Conservation (phyloP, 2,329 filamentous ascomycete species). For the Aspergillus spinulosporus region DNA sequence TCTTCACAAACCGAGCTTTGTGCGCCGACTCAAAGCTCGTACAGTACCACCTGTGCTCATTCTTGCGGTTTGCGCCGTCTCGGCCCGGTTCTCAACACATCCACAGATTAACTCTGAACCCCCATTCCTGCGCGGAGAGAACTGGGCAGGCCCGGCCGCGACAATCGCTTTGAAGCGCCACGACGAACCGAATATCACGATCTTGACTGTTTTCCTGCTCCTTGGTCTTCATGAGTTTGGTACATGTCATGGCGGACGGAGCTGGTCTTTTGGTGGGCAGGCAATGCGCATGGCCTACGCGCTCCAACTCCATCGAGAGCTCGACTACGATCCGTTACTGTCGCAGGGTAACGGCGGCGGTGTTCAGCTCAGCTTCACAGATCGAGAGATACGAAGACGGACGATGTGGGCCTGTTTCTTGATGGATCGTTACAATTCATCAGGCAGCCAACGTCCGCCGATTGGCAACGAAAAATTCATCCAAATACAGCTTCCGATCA, state of each 20-base stretch:
- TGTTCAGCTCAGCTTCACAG: constrained; percentile 77
- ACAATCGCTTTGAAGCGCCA: constrained; percentile 85
- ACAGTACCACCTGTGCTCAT: constrained; percentile 85
- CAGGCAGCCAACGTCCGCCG: constrained; percentile 85
- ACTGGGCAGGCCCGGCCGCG: constrained; percentile 84
- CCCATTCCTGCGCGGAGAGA: constrained; percentile 83
- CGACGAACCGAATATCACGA: constrained; percentile 94
- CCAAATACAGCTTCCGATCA: constrained; percentile 85
- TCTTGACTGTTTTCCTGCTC: constrained; percentile 84
- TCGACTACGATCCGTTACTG: constrained; percentile 74
- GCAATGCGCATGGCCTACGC: constrained; percentile 97
- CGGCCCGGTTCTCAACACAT: constrained; percentile 91
- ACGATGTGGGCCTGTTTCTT: constrained; percentile 99
- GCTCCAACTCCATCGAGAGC: constrained; percentile 85
- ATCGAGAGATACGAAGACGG: constrained; percentile 85
- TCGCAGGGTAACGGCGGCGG: constrained; percentile 58
- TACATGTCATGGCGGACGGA: constrained; percentile 91
- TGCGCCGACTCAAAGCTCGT: constrained; percentile 74
- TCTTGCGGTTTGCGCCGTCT: constrained; percentile 90
- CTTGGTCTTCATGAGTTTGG: constrained; percentile 94
- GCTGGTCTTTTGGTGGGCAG: constrained; percentile 93
- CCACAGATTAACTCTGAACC: constrained; percentile 74
- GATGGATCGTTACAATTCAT: constrained; percentile 97
- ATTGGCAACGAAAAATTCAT: constrained; percentile 89
- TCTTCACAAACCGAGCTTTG: constrained; percentile 95